phyloP scores from a whole-genome alignment of 495 filamentous ascomycete genomes.

The Eremomyces bilateralis region DNA sequence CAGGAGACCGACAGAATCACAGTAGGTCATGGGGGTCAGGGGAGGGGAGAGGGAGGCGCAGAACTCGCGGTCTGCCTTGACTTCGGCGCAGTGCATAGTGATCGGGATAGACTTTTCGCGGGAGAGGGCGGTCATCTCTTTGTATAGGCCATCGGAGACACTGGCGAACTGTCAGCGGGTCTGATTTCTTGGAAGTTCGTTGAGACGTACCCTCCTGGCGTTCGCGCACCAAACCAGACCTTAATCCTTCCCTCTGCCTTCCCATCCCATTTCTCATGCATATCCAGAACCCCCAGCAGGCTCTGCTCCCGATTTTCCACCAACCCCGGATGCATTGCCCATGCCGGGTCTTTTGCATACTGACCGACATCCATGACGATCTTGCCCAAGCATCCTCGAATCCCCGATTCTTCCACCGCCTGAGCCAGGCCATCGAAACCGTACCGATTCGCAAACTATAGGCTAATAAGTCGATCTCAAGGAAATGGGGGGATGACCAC shows the following conservation, averaged over 20 bases:
- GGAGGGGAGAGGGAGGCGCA: conserved; percentile 16
- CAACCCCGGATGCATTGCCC: conserved; percentile 29
- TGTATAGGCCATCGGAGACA: conserved; percentile 24
- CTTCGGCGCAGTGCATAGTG: conserved; percentile 19
- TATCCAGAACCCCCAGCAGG: conserved; percentile 21
- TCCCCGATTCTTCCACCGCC: conserved; percentile 6
- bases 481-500: too few species aligned
- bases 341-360: conserved; percentile 25
- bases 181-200: too few species aligned
- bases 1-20: conserved; percentile 2
- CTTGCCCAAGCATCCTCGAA: conserved; percentile 8
- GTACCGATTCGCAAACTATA: too few species aligned
- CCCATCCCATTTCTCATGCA: conserved; percentile 28
- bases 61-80: conserved; percentile 18
- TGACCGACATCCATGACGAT: conserved; percentile 14
- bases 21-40: conserved; percentile 16
- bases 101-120: conserved; percentile 12
- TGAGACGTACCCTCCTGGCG: too few species aligned
- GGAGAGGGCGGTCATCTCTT: conserved; percentile 24
- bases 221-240: conserved; percentile 30
- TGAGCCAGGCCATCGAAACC: conserved; percentile 9
- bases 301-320: conserved; percentile 27
- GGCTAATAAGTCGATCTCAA: too few species aligned
- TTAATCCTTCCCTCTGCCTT: conserved; percentile 22
- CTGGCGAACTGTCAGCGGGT: too few species aligned